phyloP scores from a whole-genome alignment of 805 yeast genomes.

The Cephaloascus albidus region DNA sequence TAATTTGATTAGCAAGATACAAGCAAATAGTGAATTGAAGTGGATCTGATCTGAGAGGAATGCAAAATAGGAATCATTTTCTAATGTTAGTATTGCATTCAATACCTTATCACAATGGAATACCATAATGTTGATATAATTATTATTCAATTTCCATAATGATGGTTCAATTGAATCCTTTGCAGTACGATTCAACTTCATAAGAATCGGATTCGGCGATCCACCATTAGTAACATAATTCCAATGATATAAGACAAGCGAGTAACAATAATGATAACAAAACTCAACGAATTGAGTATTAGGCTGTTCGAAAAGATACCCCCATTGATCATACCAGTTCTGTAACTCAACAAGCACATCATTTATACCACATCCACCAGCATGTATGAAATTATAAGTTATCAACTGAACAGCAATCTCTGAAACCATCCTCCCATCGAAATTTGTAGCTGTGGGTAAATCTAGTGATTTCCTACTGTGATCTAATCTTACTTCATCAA shows the following conservation, averaged over 20 bases:
- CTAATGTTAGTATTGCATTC: constrained; percentile 26
- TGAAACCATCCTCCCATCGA: constrained; percentile 77
- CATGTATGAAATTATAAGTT: constrained; percentile 48
- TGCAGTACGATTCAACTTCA: too few relatives aligned
- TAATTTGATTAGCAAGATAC: constrained; percentile 22
- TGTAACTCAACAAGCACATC: constrained; percentile 38
- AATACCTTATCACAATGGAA: constrained; percentile 33
- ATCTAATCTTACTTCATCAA: constrained; percentile 51
- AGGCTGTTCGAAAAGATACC: constrained; percentile 57
- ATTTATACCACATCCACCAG: constrained; percentile 15
- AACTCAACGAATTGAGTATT: constrained; percentile 67
- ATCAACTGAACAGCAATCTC: constrained; percentile 56
- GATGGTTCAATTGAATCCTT: constrained; percentile 4
- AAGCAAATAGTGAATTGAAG: constrained; percentile 36
- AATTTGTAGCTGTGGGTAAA: constrained; percentile 55
- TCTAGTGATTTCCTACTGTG: constrained; percentile 51
- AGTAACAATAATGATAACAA: constrained; percentile 53
- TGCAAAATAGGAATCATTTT: constrained; percentile 50
- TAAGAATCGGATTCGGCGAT: background rate
- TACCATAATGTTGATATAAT: constrained; percentile 22
- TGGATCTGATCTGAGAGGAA: constrained; percentile 67
- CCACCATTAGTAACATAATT: constrained; percentile 4
- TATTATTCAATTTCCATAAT: background rate
- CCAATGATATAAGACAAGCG: constrained; percentile 38
- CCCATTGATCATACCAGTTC: constrained; percentile 64